Base-by-base conservation (phyloP, 192 early-diverging fungal species). In the Linnemannia zychae region DNA sequence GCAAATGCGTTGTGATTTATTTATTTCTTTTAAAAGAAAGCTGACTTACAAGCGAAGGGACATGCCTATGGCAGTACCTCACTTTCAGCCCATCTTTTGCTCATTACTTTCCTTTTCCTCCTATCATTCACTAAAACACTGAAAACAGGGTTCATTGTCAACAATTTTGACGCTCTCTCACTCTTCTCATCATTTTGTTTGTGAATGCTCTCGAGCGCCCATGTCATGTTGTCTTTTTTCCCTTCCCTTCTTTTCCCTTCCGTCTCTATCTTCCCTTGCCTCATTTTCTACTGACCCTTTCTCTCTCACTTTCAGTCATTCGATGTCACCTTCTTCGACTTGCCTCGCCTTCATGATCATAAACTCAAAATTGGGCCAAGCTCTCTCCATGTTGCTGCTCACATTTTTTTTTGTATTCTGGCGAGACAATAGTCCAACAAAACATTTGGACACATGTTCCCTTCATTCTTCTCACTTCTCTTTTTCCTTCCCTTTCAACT, bases 391-490 rank as follows among this genome's bases (percentile, higher is more conserved):
- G 40, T 44, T 60, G 24, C 15, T 63, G 28, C 57, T 63, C 57
- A 13, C 57, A 63, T 28, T 15, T 22, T 15, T 24, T 63, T 44
- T 44, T 44, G 40, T 11, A 31, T 2, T 63, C 4, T 22, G 52
- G 22, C 3, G 20, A 7, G 22, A 60, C 20, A 13, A 60, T 7
- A 50, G 18, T 6, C n/a, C 24, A 63, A 63, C 57, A 63, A 44
- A 44, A 63, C 9, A 60, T 31, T 63, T 63, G 57, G 28, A 63
- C 57, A 63, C 57, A 63, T 63, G 57, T 63, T 63, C 57, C 28
- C 24, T 63, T 63, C 57, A 28, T 33, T 73, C 48, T 34, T 34
- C 31, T 48, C 71, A 13, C 40, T 22, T 71, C 69, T 46, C 11
- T 46, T 52, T 18, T 47, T 36, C 17, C 65, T 5, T n/a, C 24